Base-by-base conservation (phyloP, 805 yeast genomes). In the Wickerhamiella siamensis region DNA sequence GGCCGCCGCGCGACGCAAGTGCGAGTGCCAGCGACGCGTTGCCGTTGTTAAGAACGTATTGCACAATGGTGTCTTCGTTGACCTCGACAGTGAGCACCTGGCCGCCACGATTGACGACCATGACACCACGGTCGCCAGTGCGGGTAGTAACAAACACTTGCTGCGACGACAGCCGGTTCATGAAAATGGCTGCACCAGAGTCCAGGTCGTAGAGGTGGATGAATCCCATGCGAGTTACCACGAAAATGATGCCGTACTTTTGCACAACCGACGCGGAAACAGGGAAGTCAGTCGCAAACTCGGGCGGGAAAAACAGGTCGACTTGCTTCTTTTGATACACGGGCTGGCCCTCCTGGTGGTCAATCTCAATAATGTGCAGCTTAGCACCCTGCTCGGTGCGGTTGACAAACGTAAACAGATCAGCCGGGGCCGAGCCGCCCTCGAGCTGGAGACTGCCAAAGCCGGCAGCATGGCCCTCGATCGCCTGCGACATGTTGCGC, bases 401-500 rank as follows among this genome's bases (percentile, higher is more conserved):
- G 64, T 86, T 84, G 54, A 94, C 97, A 58, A 88, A 87, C 45
- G 93, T 82, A 61, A 91, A 88, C 26, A 88, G 77, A 62, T 83
- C 86, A 39, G 94, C 82, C 33, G 83, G 83, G 36, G 63, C 63
- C 22, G 75, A 53, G 32, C 87, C 83, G 42, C 84, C 84, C 40
- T 75, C 80, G 52, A 88, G 68, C 47, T 75, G 71, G 48, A 91
- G 66, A 45, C 71, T 68, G 42, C 95, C 84, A 65, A 91, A 91
- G 33, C 77, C 75, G 45, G 94, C 91, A 43, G 93, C 97, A 62
- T 91, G 98, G 54, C 98, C 98, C 58, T 91, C 97, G 53, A 91
- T 83, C 17, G 94, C 87, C 66, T 91, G 99, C 12, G 96, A 87
- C 32, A 88, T 83, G 57, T 82, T 81, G 65, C 97, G 78, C 41